phyloP scores from a whole-genome alignment of 768 basidiomycete genomes.

The Trametes villosa region DNA sequence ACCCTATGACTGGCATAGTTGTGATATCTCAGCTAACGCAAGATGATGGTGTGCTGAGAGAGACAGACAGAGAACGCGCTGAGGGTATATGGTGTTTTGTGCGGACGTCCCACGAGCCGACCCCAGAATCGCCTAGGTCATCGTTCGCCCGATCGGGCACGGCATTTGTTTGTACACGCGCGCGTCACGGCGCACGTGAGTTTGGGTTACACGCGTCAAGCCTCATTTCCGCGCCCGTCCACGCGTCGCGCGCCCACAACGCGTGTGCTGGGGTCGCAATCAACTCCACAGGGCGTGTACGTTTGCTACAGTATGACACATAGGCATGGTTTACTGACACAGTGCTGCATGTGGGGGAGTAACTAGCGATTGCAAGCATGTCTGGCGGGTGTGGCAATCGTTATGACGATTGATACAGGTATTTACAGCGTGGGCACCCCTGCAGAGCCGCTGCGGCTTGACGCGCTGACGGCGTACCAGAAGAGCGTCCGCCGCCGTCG shows the following conservation, averaged over 20 bases:
- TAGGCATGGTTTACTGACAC: too few relatives aligned
- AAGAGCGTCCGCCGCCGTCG: not conserved
- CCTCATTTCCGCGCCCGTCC: not conserved
- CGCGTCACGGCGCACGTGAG: conserved; percentile 22
- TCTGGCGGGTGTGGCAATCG: not conserved
- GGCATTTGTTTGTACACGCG: conserved; percentile 22
- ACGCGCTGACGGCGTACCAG: not conserved
- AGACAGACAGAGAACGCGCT: not conserved
- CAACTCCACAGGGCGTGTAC: not conserved
- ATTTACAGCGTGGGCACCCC: not conserved
- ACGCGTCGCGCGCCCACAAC: conserved; percentile 5
- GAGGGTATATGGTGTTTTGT: conserved; percentile 2
- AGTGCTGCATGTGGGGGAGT: too few relatives aligned
- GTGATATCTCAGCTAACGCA: not conserved
- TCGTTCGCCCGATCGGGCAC: conserved; percentile 4
- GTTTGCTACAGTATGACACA: not conserved
- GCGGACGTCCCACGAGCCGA: conserved; percentile 7
- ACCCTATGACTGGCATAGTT: not conserved
- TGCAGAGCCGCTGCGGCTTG: not conserved
- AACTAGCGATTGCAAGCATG: too few relatives aligned
- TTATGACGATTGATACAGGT: conserved; percentile 11
- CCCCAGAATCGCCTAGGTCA: conserved; percentile 3
- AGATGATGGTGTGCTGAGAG: not conserved
- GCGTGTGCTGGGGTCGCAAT: not conserved
- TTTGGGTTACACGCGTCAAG: conserved; percentile 17